Evolutionary conservation across 257 asterid species (phyloP), one percentile per base, ranked within the genome.

Genomic region (Scutellaria minor): DNA sequence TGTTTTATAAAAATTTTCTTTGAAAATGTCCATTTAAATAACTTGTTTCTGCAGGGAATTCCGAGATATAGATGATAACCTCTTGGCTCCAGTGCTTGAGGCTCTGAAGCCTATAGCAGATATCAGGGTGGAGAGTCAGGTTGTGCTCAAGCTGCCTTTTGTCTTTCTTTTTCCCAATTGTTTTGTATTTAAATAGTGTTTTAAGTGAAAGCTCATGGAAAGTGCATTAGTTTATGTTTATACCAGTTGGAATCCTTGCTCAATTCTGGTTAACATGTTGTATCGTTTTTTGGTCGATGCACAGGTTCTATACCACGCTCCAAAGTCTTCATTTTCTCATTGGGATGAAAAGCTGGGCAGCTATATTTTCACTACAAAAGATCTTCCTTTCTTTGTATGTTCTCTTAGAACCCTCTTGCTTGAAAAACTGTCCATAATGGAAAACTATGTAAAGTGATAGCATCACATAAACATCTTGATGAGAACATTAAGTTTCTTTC

Each of bases 331-430:
- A 42, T 85, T 80, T 81, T 87, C 97, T 53, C 80, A 84, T 76
- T 88, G 96, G 96, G 90, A 95, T 85, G 92, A 83, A 74, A 78
- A 75, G 72, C 79, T 66, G 78, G 82, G 78, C 55, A 79, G 95
- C 88, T 81, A 91, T 73, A 72, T 87, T 66, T 95, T 89, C 85
- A 87, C 90, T 68, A 79, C 83, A 54, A 86, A 81, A 56, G 99
- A 95, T 90, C 97, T 95, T 79, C 97, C 97, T 70, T 92, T 95
- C 89, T 92, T 92, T 77, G 99, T 94, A 91, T 12, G 97, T 72
- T 79, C 77, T 59, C 73, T 75, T 64, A 13, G 68, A 78, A 58
- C 57, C 63, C 53, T 68, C 66, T 50, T 35, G 6, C 54, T 74
- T 50, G 72, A 63, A 64, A 64, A 59, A 35, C 58, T 10, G 64